These are phyloP conservation scores for Fusarium kyushuense DNA, from an alignment of 2,329 filamentous ascomycete species.

Conservation along the genomic window DNA sequence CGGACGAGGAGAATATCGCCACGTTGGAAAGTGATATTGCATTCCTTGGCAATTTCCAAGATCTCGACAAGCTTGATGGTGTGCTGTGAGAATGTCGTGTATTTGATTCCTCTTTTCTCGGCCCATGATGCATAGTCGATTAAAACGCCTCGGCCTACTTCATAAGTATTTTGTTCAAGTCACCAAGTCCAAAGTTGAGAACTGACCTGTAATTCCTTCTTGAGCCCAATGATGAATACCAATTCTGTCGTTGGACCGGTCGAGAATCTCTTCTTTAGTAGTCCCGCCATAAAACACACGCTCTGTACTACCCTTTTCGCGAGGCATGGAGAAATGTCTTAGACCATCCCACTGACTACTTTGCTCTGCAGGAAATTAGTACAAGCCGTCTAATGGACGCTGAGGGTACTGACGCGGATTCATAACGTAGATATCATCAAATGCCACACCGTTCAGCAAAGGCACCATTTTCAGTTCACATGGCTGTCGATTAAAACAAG, in stretches of 20 bases:
- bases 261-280: conserved; percentile 59
- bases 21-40: conserved; percentile 58
- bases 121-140: conserved; percentile 64
- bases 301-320: conserved; percentile 50
- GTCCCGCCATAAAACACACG: conserved; percentile 64
- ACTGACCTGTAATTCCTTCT: conserved; percentile 54
- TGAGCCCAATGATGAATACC: conserved; percentile 62
- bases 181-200: fast-evolving
- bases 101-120: conserved; percentile 52
- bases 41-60: conserved; percentile 54
- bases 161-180: fast-evolving
- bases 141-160: conserved; percentile 61
- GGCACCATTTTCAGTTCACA: conserved; percentile 64
- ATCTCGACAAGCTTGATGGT: conserved; percentile 50
- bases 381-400: not conserved
- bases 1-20: conserved; percentile 68
- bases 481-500: conserved; percentile 64
- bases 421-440: conserved; percentile 63
- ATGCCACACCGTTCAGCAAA: conserved; percentile 60
- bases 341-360: conserved; percentile 66
- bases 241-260: conserved; percentile 58
- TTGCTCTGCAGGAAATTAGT: conserved; percentile 52
- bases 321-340: conserved; percentile 61
- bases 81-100: conserved; percentile 57
- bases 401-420: conserved; percentile 54